A percentile compares a stretch with the other conserved stretches of the same genome.
Conservation (phyloP, 352 stramenopile genomes). For the Pythium monospermum region DNA sequence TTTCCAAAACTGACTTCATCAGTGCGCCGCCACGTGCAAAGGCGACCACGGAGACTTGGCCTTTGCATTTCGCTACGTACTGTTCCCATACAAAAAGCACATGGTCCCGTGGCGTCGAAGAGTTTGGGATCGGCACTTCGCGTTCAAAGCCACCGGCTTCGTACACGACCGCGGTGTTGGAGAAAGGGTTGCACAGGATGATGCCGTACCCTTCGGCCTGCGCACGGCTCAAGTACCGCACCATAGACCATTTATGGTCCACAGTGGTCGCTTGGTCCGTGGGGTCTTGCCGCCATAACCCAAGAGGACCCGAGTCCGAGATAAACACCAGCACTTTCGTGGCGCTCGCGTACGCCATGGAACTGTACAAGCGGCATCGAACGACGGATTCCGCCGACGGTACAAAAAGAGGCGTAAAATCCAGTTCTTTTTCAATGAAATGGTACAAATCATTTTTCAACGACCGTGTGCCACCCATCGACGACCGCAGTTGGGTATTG, state of each 20-base stretch:
- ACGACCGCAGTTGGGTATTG: conserved; percentile 18
- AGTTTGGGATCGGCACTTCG: conserved; percentile 82
- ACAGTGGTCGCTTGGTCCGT: conserved; percentile 45
- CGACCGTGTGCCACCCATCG: too few species aligned
- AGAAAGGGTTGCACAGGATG: conserved; percentile 85
- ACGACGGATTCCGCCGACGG: conserved; percentile 83
- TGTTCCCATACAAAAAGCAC: conserved; percentile 86
- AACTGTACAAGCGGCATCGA: conserved; percentile 83
- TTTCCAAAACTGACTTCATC: conserved; percentile 81
- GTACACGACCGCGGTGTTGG: conserved; percentile 85
- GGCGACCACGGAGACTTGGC: conserved; percentile 81
- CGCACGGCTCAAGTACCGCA: conserved; percentile 74
- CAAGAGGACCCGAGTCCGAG: conserved; percentile 78
- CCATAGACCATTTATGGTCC: conserved; percentile 88
- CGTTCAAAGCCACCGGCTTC: conserved; percentile 84
- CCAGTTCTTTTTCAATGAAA: conserved; percentile 79
- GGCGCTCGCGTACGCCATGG: conserved; percentile 83
- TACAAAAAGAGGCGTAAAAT: conserved; percentile 83
- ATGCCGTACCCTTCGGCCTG: conserved; percentile 85
- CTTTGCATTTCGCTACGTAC: conserved; percentile 75
- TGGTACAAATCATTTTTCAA: conserved; percentile 84
- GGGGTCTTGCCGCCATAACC: conserved; percentile 79
- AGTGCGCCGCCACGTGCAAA: conserved; percentile 76
- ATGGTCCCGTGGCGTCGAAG: conserved; percentile 78
- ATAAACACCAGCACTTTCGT: conserved; percentile 86